Base-by-base conservation (phyloP, 495 filamentous ascomycete species). In the Barbatosphaeria neglecta region DNA sequence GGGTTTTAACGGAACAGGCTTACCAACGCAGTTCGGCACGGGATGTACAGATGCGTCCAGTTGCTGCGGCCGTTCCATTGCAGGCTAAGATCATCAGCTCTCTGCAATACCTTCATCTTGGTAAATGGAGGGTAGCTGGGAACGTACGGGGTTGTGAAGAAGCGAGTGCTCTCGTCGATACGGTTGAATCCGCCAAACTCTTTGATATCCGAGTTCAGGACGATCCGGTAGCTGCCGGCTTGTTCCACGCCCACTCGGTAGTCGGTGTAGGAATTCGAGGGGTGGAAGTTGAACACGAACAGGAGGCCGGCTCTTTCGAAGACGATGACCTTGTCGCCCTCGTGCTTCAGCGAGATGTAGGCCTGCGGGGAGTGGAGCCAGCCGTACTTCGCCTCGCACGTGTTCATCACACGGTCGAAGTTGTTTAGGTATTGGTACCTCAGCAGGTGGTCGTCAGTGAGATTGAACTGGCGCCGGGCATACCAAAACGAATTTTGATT, bases 401-500 rank as follows among this genome's bases (percentile, higher is more conserved):
- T 62, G 68, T 98, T 90, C 89, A 98, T 95, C 39, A 77, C 78
- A 23, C 80, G 75, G 74, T 98, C 92, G 64, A 97, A 98, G 48
- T 92, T 84, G 68, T 95, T 94, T 45, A 98, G 81, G 68, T 84
- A 93, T 50, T 80, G 75, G 68, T 98, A 98, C 2, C 92, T 84
- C 38, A 97, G 77, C 4, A 92, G 74, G 7, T 65, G 47, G 66
- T 98, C 92, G 45, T 95, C 87, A 0, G 87, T 82, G 5, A 98
- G 77, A 63, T 98, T 96, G 50, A 95, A 83, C 65, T 95, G 92
- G 41, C 92, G 85, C 3, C 92, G 82, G 2, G 92, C 92, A 63
- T 97, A 98, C 81, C 89, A 92, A 79, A 86, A 98, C 50, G 84
- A 90, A 64, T 97, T 96, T 57, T 83, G 67, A 73, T 98, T 98